Evolutionary conservation across 2,329 filamentous ascomycete species (phyloP).

Genomic region (Diplodia intermedia): DNA sequence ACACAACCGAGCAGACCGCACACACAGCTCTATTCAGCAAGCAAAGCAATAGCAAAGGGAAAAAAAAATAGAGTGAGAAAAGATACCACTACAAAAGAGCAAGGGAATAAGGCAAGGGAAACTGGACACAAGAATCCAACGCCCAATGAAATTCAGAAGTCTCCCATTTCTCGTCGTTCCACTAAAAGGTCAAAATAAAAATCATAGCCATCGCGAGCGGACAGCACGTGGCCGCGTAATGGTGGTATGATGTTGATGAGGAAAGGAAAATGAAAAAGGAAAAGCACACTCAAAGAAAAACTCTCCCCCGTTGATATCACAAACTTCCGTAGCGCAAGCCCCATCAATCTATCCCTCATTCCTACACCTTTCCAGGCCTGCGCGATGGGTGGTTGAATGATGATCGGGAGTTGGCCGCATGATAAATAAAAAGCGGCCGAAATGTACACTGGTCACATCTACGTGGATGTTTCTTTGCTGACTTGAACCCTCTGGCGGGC

Average conservation of each 20-base stretch:
- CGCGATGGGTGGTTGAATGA: constrained; percentile 2
- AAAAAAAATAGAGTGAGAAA: not conserved
- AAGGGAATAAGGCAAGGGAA: not conserved
- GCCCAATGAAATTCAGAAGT: constrained; percentile 4
- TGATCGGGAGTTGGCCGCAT: constrained; percentile 1
- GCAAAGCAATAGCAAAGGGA: not conserved
- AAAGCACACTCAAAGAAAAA: constrained; percentile 1
- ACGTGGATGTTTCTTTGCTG: constrained; percentile 7
- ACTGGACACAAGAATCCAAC: not conserved
- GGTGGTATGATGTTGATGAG: constrained; percentile 8
- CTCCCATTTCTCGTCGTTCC: constrained; percentile 8
- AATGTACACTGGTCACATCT: constrained; percentile 23
- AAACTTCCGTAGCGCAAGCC: not conserved
- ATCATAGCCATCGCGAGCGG: not conserved
- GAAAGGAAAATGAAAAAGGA: not conserved
- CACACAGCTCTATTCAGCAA: not conserved
- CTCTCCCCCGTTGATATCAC: not conserved
- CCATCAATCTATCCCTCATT: not conserved
- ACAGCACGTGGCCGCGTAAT: not conserved
- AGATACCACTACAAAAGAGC: not conserved
- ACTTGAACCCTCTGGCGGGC: constrained; percentile 11
- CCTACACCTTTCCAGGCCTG: not conserved
- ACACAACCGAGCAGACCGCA: not conserved
- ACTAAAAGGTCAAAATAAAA: not conserved
- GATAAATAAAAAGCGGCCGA: not conserved